phyloP scores from a whole-genome alignment of 257 asterid species.

The Penstemon barbatus region DNA sequence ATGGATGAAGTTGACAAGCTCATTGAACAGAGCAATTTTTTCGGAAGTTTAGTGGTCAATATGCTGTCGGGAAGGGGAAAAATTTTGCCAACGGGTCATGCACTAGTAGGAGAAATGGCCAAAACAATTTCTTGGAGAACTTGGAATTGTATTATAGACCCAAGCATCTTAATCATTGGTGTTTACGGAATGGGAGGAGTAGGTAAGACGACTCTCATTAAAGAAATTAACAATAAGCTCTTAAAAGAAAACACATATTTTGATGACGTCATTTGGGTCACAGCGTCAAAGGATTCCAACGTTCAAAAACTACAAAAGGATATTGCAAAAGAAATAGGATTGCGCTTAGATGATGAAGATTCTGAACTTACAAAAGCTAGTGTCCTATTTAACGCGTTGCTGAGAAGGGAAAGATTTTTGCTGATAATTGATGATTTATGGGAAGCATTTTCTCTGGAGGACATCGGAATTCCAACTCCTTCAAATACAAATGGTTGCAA shows the following conservation, averaged over 20 bases:
- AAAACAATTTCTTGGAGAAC: too few species aligned
- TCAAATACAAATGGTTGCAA: too few species aligned
- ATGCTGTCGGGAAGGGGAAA: too few species aligned
- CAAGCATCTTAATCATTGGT: too few species aligned
- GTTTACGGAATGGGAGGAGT: too few species aligned
- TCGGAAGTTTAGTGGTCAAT: too few species aligned
- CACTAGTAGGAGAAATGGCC: too few species aligned
- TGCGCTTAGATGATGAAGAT: slow-evolving; percentile 23
- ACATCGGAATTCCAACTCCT: neutral
- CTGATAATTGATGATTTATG: slow-evolving; percentile 35
- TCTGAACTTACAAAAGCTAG: slow-evolving; percentile 24
- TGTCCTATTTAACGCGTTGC: slow-evolving; percentile 18
- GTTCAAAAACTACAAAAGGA: slow-evolving; percentile 24
- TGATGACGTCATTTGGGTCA: slow-evolving; percentile 34
- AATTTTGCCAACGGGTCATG: too few species aligned
- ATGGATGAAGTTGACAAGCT: too few species aligned
- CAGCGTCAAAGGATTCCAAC: slow-evolving; percentile 32
- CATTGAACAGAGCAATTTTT: too few species aligned
- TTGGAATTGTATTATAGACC: too few species aligned
- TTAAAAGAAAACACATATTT: slow-evolving; percentile 21
- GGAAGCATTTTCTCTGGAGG: slow-evolving; percentile 6
- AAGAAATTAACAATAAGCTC: slow-evolving; percentile 18
- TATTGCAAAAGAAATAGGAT: slow-evolving; percentile 26
- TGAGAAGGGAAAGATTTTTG: slow-evolving; percentile 22
- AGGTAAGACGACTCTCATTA: too few species aligned